These are phyloP conservation scores for Astrocystis sublimbata DNA, from an alignment of 495 filamentous ascomycete genomes.

Conservation along the genomic window DNA sequence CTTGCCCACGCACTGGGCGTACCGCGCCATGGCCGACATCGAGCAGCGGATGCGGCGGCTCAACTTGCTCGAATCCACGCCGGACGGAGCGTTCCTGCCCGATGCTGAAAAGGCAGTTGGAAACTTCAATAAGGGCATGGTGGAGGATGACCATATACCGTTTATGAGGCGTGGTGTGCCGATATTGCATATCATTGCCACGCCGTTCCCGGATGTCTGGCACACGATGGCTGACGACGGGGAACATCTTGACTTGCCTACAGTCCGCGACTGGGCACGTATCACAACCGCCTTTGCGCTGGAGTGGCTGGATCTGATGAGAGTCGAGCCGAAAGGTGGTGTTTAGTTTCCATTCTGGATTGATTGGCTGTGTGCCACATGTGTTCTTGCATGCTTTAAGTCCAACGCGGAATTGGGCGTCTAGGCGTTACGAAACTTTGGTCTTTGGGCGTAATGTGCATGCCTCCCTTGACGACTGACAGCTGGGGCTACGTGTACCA, in stretches of 20 bases:
- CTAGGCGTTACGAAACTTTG: too few relatives aligned
- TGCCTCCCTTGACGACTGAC: too few relatives aligned
- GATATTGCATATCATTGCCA: conserved; percentile 82
- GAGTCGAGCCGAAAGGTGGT: conserved; percentile 49
- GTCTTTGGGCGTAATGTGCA: too few relatives aligned
- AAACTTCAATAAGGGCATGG: conserved; percentile 46
- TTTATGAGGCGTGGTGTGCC: conserved; percentile 85
- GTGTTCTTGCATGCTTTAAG: too few relatives aligned
- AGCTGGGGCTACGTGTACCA: too few relatives aligned
- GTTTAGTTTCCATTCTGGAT: conserved; percentile 2
- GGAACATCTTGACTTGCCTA: conserved; percentile 79
- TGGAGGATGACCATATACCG: conserved; percentile 87
- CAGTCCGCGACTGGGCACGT: conserved; percentile 83
- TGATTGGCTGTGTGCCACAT: too few relatives aligned
- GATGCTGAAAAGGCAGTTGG: conserved; percentile 56
- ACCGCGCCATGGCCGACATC: conserved; percentile 64
- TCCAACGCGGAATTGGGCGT: too few relatives aligned
- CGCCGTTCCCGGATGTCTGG: conserved; percentile 83
- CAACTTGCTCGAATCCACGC: conserved; percentile 39
- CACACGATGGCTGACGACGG: conserved; percentile 83
- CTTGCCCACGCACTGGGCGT: conserved; percentile 90
- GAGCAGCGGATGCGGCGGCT: conserved; percentile 68
- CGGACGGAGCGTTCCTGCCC: conserved; percentile 41
- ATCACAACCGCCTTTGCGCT: conserved; percentile 81
- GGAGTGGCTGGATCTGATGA: conserved; percentile 93